phyloP scores from a whole-genome alignment of 495 filamentous ascomycete species.

The Aspergillus steynii region DNA sequence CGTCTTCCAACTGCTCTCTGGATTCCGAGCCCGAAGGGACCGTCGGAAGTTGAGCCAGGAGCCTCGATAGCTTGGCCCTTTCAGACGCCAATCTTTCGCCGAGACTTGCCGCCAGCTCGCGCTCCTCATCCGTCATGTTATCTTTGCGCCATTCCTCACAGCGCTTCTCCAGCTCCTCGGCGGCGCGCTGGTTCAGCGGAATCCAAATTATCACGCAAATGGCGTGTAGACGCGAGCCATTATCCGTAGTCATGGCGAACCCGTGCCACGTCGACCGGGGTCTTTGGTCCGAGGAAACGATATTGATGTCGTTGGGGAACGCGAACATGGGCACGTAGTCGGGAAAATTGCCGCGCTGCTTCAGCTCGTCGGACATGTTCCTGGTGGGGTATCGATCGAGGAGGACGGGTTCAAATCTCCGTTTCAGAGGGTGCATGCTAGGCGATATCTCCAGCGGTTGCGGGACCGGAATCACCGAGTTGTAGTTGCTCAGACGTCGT shows the following conservation, averaged over 20 bases:
- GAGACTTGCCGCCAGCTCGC: constrained; percentile 89
- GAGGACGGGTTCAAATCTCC: constrained; percentile 90
- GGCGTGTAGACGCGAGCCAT: constrained; percentile 88
- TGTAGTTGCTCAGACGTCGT: constrained; percentile 92
- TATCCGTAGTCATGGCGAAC: constrained; percentile 94
- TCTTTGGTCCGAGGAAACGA: constrained; percentile 91
- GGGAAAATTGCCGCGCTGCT: constrained; percentile 83
- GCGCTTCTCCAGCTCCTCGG: constrained; percentile 83
- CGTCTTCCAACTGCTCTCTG: constrained; percentile 83
- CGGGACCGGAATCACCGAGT: constrained; percentile 92
- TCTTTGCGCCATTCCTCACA: constrained; percentile 92
- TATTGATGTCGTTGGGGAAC: constrained; percentile 96
- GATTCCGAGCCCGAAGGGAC: constrained; percentile 76
- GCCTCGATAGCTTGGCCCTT: constrained; percentile 82
- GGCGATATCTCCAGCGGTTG: constrained; percentile 85
- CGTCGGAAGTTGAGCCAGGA: constrained; percentile 78
- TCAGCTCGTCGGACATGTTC: constrained; percentile 74
- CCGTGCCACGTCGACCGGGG: constrained; percentile 97
- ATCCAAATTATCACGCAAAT: constrained; percentile 93
- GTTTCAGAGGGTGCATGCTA: constrained; percentile 94
- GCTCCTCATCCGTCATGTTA: constrained; percentile 95
- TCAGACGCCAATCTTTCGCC: constrained; percentile 89
- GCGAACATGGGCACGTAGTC: constrained; percentile 99
- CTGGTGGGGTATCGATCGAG: constrained; percentile 91
- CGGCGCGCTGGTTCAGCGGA: constrained; percentile 75